These are phyloP conservation scores for Chiua virens DNA, from an alignment of 768 basidiomycete genomes.

Conservation along the genomic window DNA sequence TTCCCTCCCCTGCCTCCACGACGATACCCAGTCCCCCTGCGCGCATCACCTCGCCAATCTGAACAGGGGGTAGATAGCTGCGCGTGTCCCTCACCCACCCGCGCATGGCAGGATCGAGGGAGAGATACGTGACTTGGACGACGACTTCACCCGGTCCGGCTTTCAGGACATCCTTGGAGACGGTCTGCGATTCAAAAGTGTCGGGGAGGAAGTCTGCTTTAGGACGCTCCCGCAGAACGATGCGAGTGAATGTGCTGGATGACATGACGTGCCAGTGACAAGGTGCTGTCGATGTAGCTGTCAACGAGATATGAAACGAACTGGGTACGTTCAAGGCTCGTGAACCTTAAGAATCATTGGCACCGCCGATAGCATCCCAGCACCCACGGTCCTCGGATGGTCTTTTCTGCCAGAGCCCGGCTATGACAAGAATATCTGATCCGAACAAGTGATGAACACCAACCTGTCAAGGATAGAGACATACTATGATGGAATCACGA, in stretches of 20 bases:
- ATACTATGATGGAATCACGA: too few relatives aligned
- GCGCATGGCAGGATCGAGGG: slow-evolving; percentile 88
- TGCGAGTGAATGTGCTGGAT: slow-evolving; percentile 50
- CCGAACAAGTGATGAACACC: too few relatives aligned
- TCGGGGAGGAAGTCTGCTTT: slow-evolving; percentile 61
- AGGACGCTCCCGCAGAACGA: slow-evolving; percentile 80
- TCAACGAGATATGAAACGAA: background rate
- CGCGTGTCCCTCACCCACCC: slow-evolving; percentile 74
- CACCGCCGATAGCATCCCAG: too few relatives aligned
- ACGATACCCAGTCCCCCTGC: slow-evolving; percentile 67
- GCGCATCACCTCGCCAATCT: slow-evolving; percentile 82
- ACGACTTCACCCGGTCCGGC: slow-evolving; percentile 56
- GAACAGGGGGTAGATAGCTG: slow-evolving; percentile 68
- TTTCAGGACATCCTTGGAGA: slow-evolving; percentile 51
- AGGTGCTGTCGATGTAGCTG: too few relatives aligned
- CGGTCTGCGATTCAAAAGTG: slow-evolving; percentile 67
- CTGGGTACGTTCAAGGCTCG: too few relatives aligned
- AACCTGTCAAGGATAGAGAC: too few relatives aligned
- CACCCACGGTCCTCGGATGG: too few relatives aligned
- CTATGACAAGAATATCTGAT: too few relatives aligned
- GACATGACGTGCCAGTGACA: slow-evolving; percentile 12
- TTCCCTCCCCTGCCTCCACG: slow-evolving; percentile 53
- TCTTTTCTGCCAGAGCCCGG: too few relatives aligned
- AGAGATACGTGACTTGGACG: slow-evolving; percentile 77
- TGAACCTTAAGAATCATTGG: too few relatives aligned